A percentile compares a stretch with the other conserved stretches of the same genome.
These are phyloP conservation scores for Sungouiella blattae DNA, from an alignment of 805 yeast genomes.

Conservation along the genomic window DNA sequence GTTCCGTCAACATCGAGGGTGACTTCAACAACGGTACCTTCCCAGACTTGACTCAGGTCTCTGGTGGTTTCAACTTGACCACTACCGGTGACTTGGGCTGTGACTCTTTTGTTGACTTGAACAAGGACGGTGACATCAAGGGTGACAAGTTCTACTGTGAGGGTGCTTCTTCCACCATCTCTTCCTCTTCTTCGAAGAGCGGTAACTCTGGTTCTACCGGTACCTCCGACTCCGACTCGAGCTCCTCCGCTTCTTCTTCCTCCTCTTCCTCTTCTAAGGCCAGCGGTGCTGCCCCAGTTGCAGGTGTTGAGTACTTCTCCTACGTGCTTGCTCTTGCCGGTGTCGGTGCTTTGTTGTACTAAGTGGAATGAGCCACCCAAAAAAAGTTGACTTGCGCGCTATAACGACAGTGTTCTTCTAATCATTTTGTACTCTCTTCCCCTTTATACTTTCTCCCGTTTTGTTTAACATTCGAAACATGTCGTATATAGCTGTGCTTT, in stretches of 20 bases:
- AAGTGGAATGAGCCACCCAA: constrained; percentile 2
- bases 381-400: constrained; percentile 1
- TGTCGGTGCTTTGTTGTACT: constrained; percentile 36
- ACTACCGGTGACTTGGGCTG: constrained; percentile 81
- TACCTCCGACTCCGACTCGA: constrained; percentile 26
- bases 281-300: constrained; percentile 24
- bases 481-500: no score
- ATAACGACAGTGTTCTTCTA: constrained; percentile 3
- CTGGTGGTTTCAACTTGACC: constrained; percentile 88
- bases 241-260: constrained; percentile 19
- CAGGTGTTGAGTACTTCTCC: constrained; percentile 23
- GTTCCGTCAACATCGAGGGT: constrained; percentile 84
- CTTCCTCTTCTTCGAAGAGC: constrained; percentile 42
- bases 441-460: not conserved
- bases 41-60: constrained; percentile 68
- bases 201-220: constrained; percentile 21
- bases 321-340: constrained; percentile 33
- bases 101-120: constrained; percentile 64
- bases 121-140: constrained; percentile 77
- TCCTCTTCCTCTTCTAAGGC: constrained; percentile 19
- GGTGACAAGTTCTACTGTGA: constrained; percentile 83
- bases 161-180: constrained; percentile 38
- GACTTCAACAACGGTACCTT: constrained; percentile 76
- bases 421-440: not conserved
- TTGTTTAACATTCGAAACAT: no score